Percentiles rank a stretch among this genome's conserved stretches.
Evolutionary conservation across 345 rosid genomes (phyloP).

Genomic region (Dimocarpus longan): DNA sequence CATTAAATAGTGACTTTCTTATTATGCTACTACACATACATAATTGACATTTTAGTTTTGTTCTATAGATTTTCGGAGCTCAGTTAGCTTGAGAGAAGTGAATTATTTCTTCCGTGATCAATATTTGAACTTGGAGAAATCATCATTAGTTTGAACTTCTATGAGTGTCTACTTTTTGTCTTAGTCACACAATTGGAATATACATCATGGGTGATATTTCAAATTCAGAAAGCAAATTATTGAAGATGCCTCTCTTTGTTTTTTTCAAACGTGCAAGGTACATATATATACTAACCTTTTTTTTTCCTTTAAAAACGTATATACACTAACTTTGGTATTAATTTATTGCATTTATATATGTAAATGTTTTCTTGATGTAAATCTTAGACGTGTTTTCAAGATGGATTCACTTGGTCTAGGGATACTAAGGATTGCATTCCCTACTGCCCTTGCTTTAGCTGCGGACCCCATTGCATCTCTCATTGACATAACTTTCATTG

Average conservation of each 20-base stretch:
- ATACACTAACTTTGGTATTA: no score
- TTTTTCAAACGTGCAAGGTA: slow-evolving; percentile 82
- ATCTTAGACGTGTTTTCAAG: slow-evolving; percentile 67
- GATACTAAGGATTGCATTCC: slow-evolving; percentile 79
- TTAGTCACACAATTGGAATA: no score
- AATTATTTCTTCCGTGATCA: neutral
- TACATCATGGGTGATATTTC: slow-evolving; percentile 28
- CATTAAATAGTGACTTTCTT: no score
- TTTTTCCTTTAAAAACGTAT: no score
- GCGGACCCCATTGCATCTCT: slow-evolving; percentile 96
- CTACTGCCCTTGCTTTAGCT: slow-evolving; percentile 92
- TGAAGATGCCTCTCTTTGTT: slow-evolving; percentile 56
- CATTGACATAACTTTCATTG: slow-evolving; percentile 87
- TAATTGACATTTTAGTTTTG: no score
- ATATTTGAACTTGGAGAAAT: neutral
- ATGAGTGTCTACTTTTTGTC: no score
- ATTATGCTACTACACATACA: no score
- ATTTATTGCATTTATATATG: no score
- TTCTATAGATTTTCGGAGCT: neutral
- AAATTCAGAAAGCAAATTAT: slow-evolving; percentile 24
- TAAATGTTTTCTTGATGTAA: no score
- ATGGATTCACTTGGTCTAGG: slow-evolving; percentile 75
- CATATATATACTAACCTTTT: neutral
- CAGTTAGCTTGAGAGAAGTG: neutral
- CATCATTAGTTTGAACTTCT: neutral